Evolutionary conservation across 2,329 filamentous ascomycete genomes (phyloP), one percentile per base, ranked within the genome.

Genomic region (Atkinsonella hypoxylon): DNA sequence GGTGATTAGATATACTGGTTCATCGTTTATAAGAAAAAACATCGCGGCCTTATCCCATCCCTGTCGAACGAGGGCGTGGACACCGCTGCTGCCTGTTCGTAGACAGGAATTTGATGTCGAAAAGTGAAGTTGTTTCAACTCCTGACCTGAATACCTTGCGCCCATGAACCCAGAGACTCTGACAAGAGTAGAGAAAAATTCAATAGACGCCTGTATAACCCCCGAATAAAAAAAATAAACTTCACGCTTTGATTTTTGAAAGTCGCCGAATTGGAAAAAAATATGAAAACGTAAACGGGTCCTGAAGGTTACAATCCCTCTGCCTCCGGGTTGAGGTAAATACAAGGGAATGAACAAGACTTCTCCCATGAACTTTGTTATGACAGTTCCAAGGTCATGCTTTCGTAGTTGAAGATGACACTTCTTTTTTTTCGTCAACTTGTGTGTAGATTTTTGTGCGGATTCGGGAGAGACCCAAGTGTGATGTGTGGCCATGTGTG

Each of bases 21-120:
- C 55, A 31, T 54, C 40, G 17, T 44, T 18, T 26, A 26, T 7
- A 26, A 26, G 8, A 26, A 26, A 26, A 26, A 26, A 26, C 26
- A 22, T 51, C 43, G 46, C 46, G 32, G 48, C 50, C 55, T 50
- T 56, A 44, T 54, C 47, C 47, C 40, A 26, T 53, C 52, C 52
- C 50, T 36, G 34, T 51, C 47, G 18, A 48, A 34, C 32, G 18
- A 42, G 49, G 38, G 47, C 11, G 32, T 51, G 39, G 44, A 43
- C 13, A 18, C 17, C 18, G 39, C n/a, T 41, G 39, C 18, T 41
- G 39, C 39, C 22, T 26, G 22, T 6, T 26, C 22, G 3, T 4
- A 26, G 4, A 20, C 39, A 41, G 18, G 22, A 41, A 41, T 41
- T 41, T 15, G n/a, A 20, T n/a, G n/a, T 41, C 39, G 15, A 44